phyloP scores from a whole-genome alignment of 306 rosid genomes.

The Cyclanthera cordifolia region DNA sequence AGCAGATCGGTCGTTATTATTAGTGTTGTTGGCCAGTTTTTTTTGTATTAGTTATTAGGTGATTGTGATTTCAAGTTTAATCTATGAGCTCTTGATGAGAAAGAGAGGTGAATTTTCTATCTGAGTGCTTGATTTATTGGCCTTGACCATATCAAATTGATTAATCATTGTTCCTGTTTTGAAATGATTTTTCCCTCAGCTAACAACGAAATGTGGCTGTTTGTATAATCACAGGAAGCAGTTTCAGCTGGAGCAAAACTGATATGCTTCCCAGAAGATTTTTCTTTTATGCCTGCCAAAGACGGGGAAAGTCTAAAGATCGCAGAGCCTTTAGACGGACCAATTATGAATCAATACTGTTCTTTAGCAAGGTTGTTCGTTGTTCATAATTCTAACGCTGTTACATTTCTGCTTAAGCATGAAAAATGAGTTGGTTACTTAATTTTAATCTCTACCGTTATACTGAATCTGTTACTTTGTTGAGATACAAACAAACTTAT shows the following conservation, averaged over 20 bases:
- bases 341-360: constrained; percentile 56
- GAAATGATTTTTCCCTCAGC: not conserved
- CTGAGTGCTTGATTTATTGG: not conserved
- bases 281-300: constrained; percentile 61
- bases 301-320: constrained; percentile 69
- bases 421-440: not conserved
- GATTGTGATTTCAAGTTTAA: not conserved
- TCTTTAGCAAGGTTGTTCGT: constrained; percentile 64
- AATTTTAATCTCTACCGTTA: not conserved
- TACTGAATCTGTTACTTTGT: no score
- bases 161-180: not conserved
- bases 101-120: not conserved
- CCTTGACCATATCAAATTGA: not conserved
- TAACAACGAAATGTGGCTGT: constrained; percentile 5
- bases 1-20: not conserved
- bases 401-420: not conserved
- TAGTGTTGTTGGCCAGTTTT: not conserved
- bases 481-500: no score
- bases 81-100: not conserved
- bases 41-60: not conserved
- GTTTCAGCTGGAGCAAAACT: constrained; percentile 77
- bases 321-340: constrained; percentile 72
- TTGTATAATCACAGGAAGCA: constrained; percentile 53
- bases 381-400: not conserved
- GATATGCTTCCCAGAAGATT: constrained; percentile 76